These are phyloP conservation scores for Mucor ambiguus DNA, from an alignment of 371 early-diverging fungal species.

Conservation along the genomic window DNA sequence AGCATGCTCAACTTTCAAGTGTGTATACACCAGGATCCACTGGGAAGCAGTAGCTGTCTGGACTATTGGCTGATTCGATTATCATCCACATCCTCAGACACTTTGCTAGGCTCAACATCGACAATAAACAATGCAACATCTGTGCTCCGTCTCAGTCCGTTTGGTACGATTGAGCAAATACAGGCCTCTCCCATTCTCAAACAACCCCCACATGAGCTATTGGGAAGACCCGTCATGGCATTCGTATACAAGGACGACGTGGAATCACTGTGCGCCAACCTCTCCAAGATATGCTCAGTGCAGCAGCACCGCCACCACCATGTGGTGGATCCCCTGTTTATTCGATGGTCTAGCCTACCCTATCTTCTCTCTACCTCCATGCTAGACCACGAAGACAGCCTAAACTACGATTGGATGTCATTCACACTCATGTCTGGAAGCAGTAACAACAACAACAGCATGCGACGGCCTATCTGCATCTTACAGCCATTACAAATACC, in stretches of 20 bases:
- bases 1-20: slow-evolving; percentile 18
- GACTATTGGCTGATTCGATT: slow-evolving; percentile 25
- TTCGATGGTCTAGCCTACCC: slow-evolving; percentile 29
- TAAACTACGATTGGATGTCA: slow-evolving; percentile 28
- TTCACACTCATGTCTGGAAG: slow-evolving; percentile 12
- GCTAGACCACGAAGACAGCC: slow-evolving; percentile 3
- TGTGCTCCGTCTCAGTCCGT: slow-evolving; percentile 25
- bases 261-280: slow-evolving; percentile 11
- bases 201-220: slow-evolving; percentile 12
- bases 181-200: slow-evolving; percentile 10
- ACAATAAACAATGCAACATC: not conserved
- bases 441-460: not conserved
- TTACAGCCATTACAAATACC: slow-evolving; percentile 13
- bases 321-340: slow-evolving; percentile 11
- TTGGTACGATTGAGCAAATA: slow-evolving; percentile 29
- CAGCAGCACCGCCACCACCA: not conserved
- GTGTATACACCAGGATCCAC: slow-evolving; percentile 29
- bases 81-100: not conserved
- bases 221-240: slow-evolving; percentile 29
- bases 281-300: slow-evolving; percentile 11
- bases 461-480: slow-evolving; percentile 14
- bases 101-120: not conserved
- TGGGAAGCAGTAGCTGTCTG: slow-evolving; percentile 12
- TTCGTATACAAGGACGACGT: slow-evolving; percentile 30
- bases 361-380: slow-evolving; percentile 2